These are phyloP conservation scores for Tripterygium wilfordii DNA, from an alignment of 177 flowering plant genomes.

Conservation along the genomic window DNA sequence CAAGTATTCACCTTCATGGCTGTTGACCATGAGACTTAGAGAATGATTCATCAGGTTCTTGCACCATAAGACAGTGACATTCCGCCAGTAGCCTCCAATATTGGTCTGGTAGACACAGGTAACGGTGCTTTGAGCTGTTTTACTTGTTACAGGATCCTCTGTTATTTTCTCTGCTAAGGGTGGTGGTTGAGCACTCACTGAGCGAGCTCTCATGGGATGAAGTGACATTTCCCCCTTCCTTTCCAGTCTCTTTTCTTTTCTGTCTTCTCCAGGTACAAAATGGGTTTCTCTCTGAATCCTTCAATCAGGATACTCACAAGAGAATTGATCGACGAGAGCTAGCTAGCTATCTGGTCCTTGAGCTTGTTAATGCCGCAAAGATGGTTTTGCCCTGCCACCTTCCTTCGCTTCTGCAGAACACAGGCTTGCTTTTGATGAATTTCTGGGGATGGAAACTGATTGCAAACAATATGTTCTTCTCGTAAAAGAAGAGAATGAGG, in stretches of 20 bases:
- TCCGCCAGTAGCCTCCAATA: constrained; percentile 51
- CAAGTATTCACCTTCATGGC: constrained; percentile 22
- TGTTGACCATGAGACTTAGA: constrained; percentile 45
- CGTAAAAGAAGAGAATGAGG: background rate
- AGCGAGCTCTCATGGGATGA: constrained; percentile 11
- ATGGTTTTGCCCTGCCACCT: no score
- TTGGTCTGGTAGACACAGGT: constrained; percentile 53
- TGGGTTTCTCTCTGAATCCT: background rate
- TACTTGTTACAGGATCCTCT: constrained; percentile 32
- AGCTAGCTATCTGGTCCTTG: no score
- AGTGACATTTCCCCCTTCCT: no score
- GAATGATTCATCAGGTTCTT: constrained; percentile 67
- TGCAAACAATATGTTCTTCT: no score
- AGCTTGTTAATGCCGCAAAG: no score
- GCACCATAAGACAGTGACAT: constrained; percentile 61
- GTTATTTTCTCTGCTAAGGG: constrained; percentile 24
- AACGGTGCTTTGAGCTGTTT: constrained; percentile 60
- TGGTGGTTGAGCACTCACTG: constrained; percentile 6
- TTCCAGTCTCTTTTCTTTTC: no score
- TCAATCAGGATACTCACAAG: background rate
- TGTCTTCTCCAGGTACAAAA: no score
- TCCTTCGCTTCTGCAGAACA: no score
- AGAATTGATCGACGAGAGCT: background rate
- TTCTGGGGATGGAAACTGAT: no score
- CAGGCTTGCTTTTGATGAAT: no score